Conservation (phyloP, 345 rosid species). For the Arabis alpina region DNA sequence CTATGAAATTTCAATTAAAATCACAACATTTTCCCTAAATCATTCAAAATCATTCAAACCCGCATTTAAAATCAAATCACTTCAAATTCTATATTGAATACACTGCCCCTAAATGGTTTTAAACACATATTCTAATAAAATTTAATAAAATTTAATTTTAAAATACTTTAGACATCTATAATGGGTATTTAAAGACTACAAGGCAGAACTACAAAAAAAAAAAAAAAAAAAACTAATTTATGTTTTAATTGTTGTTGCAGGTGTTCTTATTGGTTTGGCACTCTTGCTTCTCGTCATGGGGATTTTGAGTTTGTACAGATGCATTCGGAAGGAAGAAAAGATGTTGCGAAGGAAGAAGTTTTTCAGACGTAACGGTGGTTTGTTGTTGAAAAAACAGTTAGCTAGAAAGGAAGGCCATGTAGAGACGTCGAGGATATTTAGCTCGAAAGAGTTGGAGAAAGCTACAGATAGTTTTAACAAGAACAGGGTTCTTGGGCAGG, state of each 20-base stretch:
- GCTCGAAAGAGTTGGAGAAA: constrained; percentile 35
- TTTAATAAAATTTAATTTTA: no score
- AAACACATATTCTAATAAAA: no score
- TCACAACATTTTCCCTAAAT: no score
- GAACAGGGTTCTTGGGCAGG: constrained; percentile 42
- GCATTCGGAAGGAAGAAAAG: not conserved
- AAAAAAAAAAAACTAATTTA: no score
- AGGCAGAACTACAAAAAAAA: no score
- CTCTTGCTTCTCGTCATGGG: constrained; percentile 28
- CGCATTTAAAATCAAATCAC: no score
- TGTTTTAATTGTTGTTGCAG: constrained; percentile 8
- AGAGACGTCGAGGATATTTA: constrained; percentile 37
- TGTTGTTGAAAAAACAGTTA: constrained; percentile 39
- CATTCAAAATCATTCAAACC: no score
- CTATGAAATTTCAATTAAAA: no score
- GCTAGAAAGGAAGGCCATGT: constrained; percentile 34
- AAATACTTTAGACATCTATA: no score
- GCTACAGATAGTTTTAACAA: constrained; percentile 41
- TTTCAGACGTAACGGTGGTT: constrained; percentile 43
- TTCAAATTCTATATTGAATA: no score
- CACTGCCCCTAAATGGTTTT: no score
- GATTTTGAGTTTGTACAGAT: constrained; percentile 27
- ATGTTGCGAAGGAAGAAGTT: constrained; percentile 7
- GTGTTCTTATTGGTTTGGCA: constrained; percentile 34
- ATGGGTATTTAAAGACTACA: no score